Percentiles rank a stretch among this genome's conserved stretches.
Conservation (phyloP, 2,329 filamentous ascomycete genomes). For the Xylariaceae sp. region DNA sequence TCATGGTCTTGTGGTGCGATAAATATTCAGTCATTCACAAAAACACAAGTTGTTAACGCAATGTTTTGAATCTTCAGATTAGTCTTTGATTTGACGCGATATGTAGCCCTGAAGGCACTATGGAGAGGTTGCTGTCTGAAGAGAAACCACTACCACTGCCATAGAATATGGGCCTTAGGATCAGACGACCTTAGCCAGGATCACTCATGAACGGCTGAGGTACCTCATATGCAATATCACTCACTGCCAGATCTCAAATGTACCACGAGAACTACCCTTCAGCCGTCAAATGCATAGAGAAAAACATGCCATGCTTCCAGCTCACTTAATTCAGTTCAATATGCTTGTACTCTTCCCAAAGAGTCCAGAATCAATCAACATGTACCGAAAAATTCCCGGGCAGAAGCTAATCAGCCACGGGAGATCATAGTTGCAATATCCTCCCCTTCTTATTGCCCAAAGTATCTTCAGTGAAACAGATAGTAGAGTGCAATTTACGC, state of each 20-base stretch:
- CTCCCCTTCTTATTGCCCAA: constrained; percentile 29
- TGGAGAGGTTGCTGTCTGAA: constrained; percentile 34
- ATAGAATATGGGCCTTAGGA: neutral
- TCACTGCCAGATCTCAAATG: constrained; percentile 19
- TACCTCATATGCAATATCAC: constrained; percentile 34
- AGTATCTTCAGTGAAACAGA: constrained; percentile 40
- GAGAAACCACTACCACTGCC: constrained; percentile 26
- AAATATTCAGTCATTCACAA: neutral
- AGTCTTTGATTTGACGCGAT: constrained; percentile 25
- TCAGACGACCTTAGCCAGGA: neutral
- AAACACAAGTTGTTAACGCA: neutral
- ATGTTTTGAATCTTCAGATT: constrained; percentile 24
- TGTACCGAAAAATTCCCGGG: constrained; percentile 37
- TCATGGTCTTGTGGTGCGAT: neutral
- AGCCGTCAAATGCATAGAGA: constrained; percentile 20
- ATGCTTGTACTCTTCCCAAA: constrained; percentile 34
- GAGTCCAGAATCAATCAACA: constrained; percentile 36
- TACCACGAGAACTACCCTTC: neutral
- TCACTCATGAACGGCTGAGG: constrained; percentile 25
- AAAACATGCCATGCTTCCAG: constrained; percentile 24
- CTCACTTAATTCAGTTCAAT: constrained; percentile 32
- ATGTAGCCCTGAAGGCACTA: constrained; percentile 3
- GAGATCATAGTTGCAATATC: constrained; percentile 36
- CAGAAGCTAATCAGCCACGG: constrained; percentile 34
- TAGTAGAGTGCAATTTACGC: constrained; percentile 13